Evolutionary conservation across 306 rosid species (phyloP), one percentile per base, ranked within the genome.

Genomic region (Rosa chinensis): DNA sequence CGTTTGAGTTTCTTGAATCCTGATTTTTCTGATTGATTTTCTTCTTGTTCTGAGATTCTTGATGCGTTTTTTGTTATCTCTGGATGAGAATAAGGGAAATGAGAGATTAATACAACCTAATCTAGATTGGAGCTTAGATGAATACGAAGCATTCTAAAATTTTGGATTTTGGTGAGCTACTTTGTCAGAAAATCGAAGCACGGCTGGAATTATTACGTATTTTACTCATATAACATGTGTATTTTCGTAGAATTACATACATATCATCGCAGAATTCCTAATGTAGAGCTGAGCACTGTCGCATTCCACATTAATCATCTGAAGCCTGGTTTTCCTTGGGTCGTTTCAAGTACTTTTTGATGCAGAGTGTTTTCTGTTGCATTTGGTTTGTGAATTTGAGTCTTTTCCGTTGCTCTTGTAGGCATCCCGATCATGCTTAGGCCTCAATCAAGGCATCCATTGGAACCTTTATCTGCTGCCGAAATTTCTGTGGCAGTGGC

Each of bases 401-500:
- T 62, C 9, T 61, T 62, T 62, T 77, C 43, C 32, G 59, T 75
- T 79, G 55, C 73, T 72, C 56, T 17, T 58, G 40, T 75, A 94
- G 98, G 89, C 73, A 84, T 92, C 70, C 79, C 88, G 72, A 32
- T 86, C 45, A 86, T 90, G 95, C 77, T 88, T 69, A 89, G 94
- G 93, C 87, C 90, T 42, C 98, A 92, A 78, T 64, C 97, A 77
- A 92, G 92, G 78, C 98, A 94, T 84, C 98, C 97, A 20, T 81
- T 92, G 89, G 98, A 94, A 55, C 98, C 98, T 73, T 77, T 94
- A 82, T 83, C 96, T 66, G 92, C 96, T 28, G 95, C 97, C 9
- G 97, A 94, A 81, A 94, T 94, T 61, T 82, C 97, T 52, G 98
- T 92, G 75, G 96, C 96, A 18, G 97, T 92, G 83, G 96, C 94